Conservation (phyloP, 169 alveolate species). For the Plasmodium vivax region DNA sequence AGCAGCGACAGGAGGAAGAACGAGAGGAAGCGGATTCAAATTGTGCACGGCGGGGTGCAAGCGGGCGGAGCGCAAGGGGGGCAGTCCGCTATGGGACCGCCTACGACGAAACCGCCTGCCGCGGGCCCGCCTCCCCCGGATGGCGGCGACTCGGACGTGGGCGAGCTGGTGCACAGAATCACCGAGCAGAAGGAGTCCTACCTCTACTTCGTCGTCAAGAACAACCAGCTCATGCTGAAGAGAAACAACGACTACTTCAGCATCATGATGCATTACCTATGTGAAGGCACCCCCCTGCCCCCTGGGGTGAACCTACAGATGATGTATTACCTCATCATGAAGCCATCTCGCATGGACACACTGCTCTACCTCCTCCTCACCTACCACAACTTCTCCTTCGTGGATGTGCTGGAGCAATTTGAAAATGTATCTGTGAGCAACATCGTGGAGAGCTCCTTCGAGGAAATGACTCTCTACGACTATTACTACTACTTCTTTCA, state of each 20-base stretch:
- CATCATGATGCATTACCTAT: slow-evolving; percentile 70
- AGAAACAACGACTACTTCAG: slow-evolving; percentile 65
- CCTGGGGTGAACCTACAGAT: not conserved
- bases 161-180: slow-evolving; percentile 8
- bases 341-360: slow-evolving; percentile 58
- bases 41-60: slow-evolving; percentile 12
- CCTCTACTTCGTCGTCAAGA: slow-evolving; percentile 45
- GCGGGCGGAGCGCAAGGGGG: not conserved
- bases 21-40: slow-evolving; percentile 53
- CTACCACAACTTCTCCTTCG: slow-evolving; percentile 39
- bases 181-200: slow-evolving; percentile 67
- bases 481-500: slow-evolving; percentile 54
- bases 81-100: not conserved
- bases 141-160: not conserved
- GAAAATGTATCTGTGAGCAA: slow-evolving; percentile 29
- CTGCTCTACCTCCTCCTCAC: slow-evolving; percentile 54
- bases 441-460: slow-evolving; percentile 50
- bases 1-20: slow-evolving; percentile 11
- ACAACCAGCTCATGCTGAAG: slow-evolving; percentile 28
- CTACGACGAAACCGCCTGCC: no score
- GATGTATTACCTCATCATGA: slow-evolving; percentile 41
- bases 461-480: slow-evolving; percentile 56
- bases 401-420: slow-evolving; percentile 45
- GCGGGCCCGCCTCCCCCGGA: not conserved
- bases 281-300: slow-evolving; percentile 36